Evolutionary conservation across 2,329 filamentous ascomycete genomes (phyloP).

Genomic region (Orbilia ellipsospora): DNA sequence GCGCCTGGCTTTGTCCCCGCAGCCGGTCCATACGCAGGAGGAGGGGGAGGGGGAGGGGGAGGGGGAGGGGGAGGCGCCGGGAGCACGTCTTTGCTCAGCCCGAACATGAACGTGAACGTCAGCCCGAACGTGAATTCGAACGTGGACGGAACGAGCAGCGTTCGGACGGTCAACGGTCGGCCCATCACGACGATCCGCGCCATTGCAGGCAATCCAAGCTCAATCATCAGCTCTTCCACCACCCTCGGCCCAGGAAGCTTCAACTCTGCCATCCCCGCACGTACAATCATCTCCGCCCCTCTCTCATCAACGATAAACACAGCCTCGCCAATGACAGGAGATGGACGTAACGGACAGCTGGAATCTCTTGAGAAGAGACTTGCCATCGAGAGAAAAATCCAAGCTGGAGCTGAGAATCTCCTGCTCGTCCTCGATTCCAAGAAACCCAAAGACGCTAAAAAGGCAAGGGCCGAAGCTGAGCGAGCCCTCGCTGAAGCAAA

Average conservation of each 20-base stretch:
- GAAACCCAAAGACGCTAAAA: constrained; percentile 93
- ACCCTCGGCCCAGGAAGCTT: constrained; percentile 44
- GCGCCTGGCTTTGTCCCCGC: constrained; percentile 15
- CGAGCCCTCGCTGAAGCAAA: constrained; percentile 92
- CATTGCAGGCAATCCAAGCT: constrained; percentile 35
- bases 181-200: constrained; percentile 51
- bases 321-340: constrained; percentile 42
- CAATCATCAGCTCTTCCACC: constrained; percentile 22
- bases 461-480: constrained; percentile 81
- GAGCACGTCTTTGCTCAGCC: constrained; percentile 14
- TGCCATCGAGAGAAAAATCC: constrained; percentile 97
- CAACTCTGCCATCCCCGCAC: constrained; percentile 39
- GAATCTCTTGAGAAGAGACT: constrained; percentile 77
- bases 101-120: constrained; percentile 4
- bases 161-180: constrained; percentile 43
- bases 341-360: constrained; percentile 45
- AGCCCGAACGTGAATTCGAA: constrained; percentile 32
- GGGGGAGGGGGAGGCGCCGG: too few relatives aligned
- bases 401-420: constrained; percentile 96
- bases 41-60: too few relatives aligned
- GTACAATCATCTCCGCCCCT: constrained; percentile 37
- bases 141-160: constrained; percentile 1
- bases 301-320: constrained; percentile 49
- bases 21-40: constrained; percentile 4
- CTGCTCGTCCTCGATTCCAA: constrained; percentile 93